Evolutionary conservation across 2,329 filamentous ascomycete genomes (phyloP), one percentile per base, ranked within the genome.

Genomic region (Clonostachys sp.): DNA sequence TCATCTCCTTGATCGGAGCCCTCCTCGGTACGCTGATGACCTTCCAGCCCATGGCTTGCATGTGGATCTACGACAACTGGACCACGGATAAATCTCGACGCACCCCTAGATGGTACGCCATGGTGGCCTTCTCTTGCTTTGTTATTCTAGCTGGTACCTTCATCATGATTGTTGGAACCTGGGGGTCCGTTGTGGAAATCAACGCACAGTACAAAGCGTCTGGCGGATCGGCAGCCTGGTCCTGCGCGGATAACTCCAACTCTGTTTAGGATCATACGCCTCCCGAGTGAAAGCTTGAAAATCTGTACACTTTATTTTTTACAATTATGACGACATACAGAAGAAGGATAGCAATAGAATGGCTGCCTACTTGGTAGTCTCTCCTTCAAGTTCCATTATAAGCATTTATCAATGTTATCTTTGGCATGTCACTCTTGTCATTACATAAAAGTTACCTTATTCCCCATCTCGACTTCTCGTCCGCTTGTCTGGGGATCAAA

Each of bases 11-110:
- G 2, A 51, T 57, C n/a, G 61, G 60, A 10, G 58, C 59, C 4
- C 45, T 62, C 2, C 51, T 61, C 5, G 58, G 57, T 8, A 59
- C 57, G 2, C 47, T 61, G 7, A 51, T 62, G 42, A 56, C 62
- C 56, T 57, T 24, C 48, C 54, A 57, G 46, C 54, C 56, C 5
- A 53, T 54, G 58, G 68, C 65, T 9, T 60, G 58, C 53, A 71
- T 71, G 68, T 72, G 68, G 69, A 49, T 72, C 2, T 69, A 70
- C 44, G 67, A 72, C 52, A 66, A 72, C 47, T 71, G 65, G 66
- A 20, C 6, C 12, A 40, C 12, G 34, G 44, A 30, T 7, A 43
- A 44, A 10, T 4, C 14, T 9, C 20, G 40, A 6, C 20, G 18
- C 5, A 38, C 42, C 6, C 13, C 34, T 6, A 39, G 34, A 30